Evolutionary conservation across 2,329 filamentous ascomycete genomes (phyloP).

Genomic region (Capronia americana): DNA sequence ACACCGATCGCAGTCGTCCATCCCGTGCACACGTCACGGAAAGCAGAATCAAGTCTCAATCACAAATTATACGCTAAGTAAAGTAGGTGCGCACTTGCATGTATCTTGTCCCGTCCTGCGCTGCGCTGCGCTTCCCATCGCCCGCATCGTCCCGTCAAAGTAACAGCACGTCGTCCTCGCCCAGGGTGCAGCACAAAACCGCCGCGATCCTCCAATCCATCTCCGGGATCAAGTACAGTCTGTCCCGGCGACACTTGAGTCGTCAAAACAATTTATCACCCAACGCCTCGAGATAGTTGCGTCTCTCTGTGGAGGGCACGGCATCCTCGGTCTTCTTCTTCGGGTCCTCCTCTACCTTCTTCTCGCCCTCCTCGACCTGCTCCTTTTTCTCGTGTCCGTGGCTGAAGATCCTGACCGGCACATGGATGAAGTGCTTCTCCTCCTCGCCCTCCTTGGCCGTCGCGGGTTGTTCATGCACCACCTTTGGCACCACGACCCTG

Average conservation of each 20-base stretch:
- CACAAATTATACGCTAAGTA: neutral
- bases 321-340: neutral
- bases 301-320: neutral
- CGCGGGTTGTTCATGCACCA: neutral
- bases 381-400: neutral
- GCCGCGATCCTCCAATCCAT: conserved; percentile 9
- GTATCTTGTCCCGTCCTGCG: neutral
- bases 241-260: neutral
- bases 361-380: neutral
- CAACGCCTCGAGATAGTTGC: neutral
- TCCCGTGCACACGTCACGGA: no score
- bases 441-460: neutral
- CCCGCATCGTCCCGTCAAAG: neutral
- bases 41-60: no score
- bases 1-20: no score
- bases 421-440: conserved; percentile 2
- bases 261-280: neutral
- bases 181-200: neutral
- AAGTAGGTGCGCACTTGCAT: neutral
- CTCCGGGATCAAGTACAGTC: neutral
- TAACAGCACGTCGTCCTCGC: neutral
- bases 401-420: neutral
- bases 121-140: no score
- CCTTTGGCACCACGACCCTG: conserved; percentile 36
- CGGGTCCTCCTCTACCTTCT: neutral